Percentiles rank a stretch among this genome's conserved stretches.
phyloP scores from a whole-genome alignment of 441 rosid genomes.

The Croton laevigatus region DNA sequence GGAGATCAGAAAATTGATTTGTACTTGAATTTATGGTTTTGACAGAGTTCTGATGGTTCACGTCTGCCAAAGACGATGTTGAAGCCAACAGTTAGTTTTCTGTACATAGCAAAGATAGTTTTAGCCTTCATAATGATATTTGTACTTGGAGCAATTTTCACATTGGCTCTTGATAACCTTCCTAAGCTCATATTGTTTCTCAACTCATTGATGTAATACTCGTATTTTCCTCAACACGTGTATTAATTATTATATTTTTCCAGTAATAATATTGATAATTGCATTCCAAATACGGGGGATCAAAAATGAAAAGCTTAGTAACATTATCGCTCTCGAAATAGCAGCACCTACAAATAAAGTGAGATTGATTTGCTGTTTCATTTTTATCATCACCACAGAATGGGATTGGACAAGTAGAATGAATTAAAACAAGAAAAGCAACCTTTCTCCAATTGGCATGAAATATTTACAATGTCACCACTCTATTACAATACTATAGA shows the following conservation, averaged over 20 bases:
- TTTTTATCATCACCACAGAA: too few species aligned
- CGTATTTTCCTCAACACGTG: neutral
- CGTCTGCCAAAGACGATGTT: constrained; percentile 17
- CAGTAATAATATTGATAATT: too few species aligned
- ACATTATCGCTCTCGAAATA: too few species aligned
- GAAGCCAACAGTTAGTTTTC: constrained; percentile 25
- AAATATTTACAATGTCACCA: constrained; percentile 23
- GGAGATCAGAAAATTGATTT: neutral
- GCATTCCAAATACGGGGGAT: too few species aligned
- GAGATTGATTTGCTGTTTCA: too few species aligned
- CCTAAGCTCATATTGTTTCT: constrained; percentile 50
- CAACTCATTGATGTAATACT: constrained; percentile 38
- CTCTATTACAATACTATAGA: constrained; percentile 14
- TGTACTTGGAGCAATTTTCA: constrained; percentile 60
- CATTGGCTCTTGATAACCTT: constrained; percentile 75
- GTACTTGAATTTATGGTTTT: constrained; percentile 9
- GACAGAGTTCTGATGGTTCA: constrained; percentile 34
- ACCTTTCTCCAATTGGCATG: constrained; percentile 8
- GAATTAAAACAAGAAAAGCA: too few species aligned
- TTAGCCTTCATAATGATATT: constrained; percentile 67
- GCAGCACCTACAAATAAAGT: too few species aligned
- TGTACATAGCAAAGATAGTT: constrained; percentile 57
- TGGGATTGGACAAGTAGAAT: neutral
- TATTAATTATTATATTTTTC: neutral
- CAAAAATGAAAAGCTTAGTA: too few species aligned